These are phyloP conservation scores for Amoebophrya sp. DNA, from an alignment of 169 alveolate genomes.

Conservation along the genomic window DNA sequence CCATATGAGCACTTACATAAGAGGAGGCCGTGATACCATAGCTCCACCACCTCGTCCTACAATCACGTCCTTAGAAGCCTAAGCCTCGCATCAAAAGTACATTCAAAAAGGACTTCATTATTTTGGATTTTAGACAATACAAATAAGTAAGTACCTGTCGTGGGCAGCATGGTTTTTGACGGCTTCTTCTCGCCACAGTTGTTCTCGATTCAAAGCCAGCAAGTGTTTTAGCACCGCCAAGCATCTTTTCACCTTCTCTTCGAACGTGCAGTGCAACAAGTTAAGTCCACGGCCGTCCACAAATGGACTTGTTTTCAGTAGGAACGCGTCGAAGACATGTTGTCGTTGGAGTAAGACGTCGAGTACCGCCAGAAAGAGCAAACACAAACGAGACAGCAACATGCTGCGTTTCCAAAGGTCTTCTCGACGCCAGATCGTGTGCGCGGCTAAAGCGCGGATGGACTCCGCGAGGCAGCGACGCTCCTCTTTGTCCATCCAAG, in stretches of 20 bases:
- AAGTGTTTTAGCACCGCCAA: not conserved
- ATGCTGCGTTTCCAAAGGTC: not conserved
- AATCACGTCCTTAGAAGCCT: too few relatives aligned
- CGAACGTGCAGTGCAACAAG: not conserved
- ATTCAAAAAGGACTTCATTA: too few relatives aligned
- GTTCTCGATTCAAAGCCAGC: not conserved
- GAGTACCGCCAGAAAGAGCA: not conserved
- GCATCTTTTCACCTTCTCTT: not conserved
- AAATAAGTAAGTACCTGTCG: too few relatives aligned
- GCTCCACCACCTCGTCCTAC: too few relatives aligned
- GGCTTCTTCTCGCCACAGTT: not conserved
- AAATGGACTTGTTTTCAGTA: too few relatives aligned
- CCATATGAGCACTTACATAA: too few relatives aligned
- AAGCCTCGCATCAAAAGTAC: too few relatives aligned
- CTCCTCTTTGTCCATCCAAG: not conserved
- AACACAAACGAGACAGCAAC: not conserved
- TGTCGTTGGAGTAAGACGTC: not conserved
- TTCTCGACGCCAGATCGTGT: not conserved
- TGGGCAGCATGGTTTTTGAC: too few relatives aligned
- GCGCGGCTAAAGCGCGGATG: not conserved
- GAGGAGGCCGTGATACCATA: too few relatives aligned
- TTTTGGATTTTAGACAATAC: too few relatives aligned
- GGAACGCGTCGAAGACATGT: too few relatives aligned
- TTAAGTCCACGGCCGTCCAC: too few relatives aligned
- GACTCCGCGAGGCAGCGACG: not conserved